Evolutionary conservation across 2,329 filamentous ascomycete genomes (phyloP), one percentile per base, ranked within the genome.

Genomic region (Cordyceps fumosorosea): DNA sequence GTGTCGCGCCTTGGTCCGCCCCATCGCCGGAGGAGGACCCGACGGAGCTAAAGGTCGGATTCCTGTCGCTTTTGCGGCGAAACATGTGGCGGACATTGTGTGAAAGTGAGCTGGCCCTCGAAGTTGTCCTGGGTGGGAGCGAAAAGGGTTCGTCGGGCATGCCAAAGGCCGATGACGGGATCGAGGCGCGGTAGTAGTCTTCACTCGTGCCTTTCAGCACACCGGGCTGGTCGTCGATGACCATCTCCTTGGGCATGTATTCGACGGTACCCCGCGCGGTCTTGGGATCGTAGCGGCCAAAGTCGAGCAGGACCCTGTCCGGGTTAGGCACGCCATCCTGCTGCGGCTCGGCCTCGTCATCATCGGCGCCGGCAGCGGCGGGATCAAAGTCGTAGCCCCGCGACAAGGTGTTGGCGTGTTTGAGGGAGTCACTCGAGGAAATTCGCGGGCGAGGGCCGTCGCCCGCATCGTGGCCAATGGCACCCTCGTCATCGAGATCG

Each of bases 101-200:
- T 55, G 69, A 71, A 20, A 78, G 62, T 2, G 75, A 76, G 63
- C 71, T 75, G 42, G 70, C 69, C 32, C 70, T 69, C 5, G 74
- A 74, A 32, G 69, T 65, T 22, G 71, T 69, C 14, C 69, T 69
- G 29, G 67, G 65, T 16, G 66, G 65, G 14, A 63, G 66, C 40
- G 24, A 48, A 20, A 20, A 69, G 22, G 71, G 67, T 14, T 68
- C 66, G 11, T 71, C 65, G 14, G 70, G 67, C 75, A 77, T 77
- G 64, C 75, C 75, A 64, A 77, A 77, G 5, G 74, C 75, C 58
- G 75, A 74, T 3, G 75, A 76, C 2, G 76, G 75, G 51, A 78
- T 72, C 3, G 73, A 73, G 14, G 74, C 71, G 55, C 74, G 76
- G 65, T 78, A 78, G 63, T 78, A 78, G 62, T 77, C 75, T 50